Conservation (phyloP, 2,329 filamentous ascomycete genomes). For the Aspergillus vadensis region DNA sequence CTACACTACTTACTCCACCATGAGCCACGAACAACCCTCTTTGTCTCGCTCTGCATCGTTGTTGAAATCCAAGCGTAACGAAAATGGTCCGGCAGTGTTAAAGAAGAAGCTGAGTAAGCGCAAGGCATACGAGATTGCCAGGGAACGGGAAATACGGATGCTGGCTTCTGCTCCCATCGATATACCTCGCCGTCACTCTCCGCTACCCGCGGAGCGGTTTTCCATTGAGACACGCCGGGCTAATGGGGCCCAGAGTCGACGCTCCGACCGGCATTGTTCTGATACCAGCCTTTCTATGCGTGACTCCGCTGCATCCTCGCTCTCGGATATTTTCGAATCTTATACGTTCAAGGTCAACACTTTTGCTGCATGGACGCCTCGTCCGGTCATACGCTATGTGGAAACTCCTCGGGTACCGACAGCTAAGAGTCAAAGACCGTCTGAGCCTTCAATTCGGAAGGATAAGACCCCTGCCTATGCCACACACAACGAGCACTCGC, state of each 20-base stretch:
- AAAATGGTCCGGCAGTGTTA: conserved; percentile 58
- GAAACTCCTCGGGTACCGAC: conserved; percentile 62
- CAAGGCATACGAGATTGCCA: conserved; percentile 70
- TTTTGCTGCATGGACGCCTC: conserved; percentile 78
- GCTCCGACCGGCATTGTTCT: conserved; percentile 65
- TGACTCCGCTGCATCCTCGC: conserved; percentile 73
- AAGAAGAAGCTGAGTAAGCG: conserved; percentile 76
- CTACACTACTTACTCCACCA: conserved; percentile 39
- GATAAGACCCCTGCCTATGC: conserved; percentile 55
- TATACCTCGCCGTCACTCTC: conserved; percentile 60
- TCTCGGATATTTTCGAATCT: conserved; percentile 74
- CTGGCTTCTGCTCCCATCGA: conserved; percentile 73
- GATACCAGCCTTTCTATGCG: conserved; percentile 74
- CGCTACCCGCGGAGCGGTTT: conserved; percentile 62
- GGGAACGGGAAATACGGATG: conserved; percentile 85
- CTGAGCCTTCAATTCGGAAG: conserved; percentile 53
- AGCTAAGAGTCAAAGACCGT: conserved; percentile 50
- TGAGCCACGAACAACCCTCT: conserved; percentile 43
- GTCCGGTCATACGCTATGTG: conserved; percentile 78
- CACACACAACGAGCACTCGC: conserved; percentile 63
- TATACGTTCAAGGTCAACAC: conserved; percentile 78
- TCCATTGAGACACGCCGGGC: conserved; percentile 55
- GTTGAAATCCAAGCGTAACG: conserved; percentile 60
- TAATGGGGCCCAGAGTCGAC: conserved; percentile 53
- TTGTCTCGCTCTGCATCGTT: conserved; percentile 52